Evolutionary conservation across 129 eudicot species (phyloP).

Genomic region (Heracleum sosnowskyi): DNA sequence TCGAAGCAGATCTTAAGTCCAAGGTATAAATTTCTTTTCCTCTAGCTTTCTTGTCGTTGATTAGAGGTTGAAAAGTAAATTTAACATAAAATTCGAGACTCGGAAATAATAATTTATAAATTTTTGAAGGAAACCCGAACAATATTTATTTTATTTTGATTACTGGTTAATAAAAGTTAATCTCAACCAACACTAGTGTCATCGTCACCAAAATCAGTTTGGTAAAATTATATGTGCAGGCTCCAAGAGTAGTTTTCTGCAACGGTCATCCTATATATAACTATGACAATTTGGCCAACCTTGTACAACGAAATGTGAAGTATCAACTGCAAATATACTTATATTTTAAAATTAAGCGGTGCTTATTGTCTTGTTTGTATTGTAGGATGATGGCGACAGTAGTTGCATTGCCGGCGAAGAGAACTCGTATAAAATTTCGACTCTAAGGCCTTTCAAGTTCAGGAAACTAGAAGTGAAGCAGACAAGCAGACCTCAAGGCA

Average conservation of each 20-base stretch:
- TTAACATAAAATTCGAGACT: too few species aligned
- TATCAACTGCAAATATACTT: not conserved
- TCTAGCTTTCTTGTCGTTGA: not conserved
- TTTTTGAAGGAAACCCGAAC: too few species aligned
- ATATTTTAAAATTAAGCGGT: not conserved
- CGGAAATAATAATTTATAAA: too few species aligned
- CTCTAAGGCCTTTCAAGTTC: conserved; percentile 14
- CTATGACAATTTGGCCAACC: not conserved
- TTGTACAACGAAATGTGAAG: not conserved
- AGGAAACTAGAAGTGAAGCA: conserved; percentile 8
- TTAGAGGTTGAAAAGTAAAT: too few species aligned
- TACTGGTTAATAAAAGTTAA: too few species aligned
- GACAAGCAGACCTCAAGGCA: not conserved
- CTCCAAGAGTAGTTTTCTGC: not conserved
- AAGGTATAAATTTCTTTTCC: conserved; percentile 16
- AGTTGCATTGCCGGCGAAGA: conserved; percentile 10
- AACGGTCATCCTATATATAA: not conserved
- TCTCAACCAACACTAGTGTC: too few species aligned
- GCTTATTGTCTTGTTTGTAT: not conserved
- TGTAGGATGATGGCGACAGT: conserved; percentile 22
- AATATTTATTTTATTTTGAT: too few species aligned
- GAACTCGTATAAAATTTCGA: conserved; percentile 6
- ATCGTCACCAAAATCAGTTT: too few species aligned
- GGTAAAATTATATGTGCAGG: too few species aligned
- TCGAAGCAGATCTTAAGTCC: conserved; percentile 21